A percentile compares a stretch with the other conserved stretches of the same genome.
Evolutionary conservation across 257 asterid species (phyloP).

Genomic region (Agastache rugosa): DNA sequence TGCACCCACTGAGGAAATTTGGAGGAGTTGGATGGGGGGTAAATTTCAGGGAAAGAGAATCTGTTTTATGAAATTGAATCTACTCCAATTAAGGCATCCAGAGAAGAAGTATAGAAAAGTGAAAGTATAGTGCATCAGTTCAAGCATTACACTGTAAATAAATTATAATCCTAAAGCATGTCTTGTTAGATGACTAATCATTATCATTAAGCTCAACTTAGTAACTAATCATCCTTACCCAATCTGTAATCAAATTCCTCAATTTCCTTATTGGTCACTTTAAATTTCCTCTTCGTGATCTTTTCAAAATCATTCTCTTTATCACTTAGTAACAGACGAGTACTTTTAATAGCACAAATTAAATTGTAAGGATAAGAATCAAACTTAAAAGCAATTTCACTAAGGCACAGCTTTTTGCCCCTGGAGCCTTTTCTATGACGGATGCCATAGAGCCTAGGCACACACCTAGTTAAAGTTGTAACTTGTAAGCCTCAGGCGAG

Average conservation of each 20-base stretch:
- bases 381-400: background rate
- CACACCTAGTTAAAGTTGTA: background rate
- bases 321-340: background rate
- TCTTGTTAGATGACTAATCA: background rate
- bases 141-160: background rate
- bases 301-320: background rate
- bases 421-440: background rate
- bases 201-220: background rate
- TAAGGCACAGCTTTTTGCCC: conserved; percentile 1
- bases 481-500: background rate
- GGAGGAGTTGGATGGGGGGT: background rate
- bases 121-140: background rate
- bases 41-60: background rate
- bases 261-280: background rate
- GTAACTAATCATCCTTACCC: conserved; percentile 13
- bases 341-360: background rate
- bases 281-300: too few species aligned
- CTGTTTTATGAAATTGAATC: background rate
- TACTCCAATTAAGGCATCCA: background rate
- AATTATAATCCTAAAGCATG: conserved; percentile 4
- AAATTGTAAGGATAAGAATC: background rate
- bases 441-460: background rate
- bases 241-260: background rate
- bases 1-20: background rate
- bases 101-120: background rate